Base-by-base conservation (phyloP, 371 early-diverging fungal species). In the Mortierella polycephala region DNA sequence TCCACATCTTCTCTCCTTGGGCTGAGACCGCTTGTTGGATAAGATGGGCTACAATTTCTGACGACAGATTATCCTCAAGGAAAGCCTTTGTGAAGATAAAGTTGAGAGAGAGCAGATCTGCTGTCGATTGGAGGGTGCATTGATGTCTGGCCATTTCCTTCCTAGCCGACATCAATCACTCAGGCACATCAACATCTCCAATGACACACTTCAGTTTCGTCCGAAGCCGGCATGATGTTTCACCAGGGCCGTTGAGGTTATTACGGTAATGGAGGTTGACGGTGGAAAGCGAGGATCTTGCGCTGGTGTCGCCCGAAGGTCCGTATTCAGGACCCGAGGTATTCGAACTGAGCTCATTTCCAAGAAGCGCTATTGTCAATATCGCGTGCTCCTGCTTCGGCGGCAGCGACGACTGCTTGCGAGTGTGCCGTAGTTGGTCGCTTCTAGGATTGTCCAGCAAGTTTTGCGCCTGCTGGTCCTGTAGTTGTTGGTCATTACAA, bases 61-160 rank as follows among this genome's bases (percentile, higher is more conserved):
- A 39, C 37, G 64, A 42, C 39, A 64, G 64, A 46, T 64, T 9
- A 44, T 64, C 49, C 44, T 64, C 64, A 37, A 64, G 64, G n/a
- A 64, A 64, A 16, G 21, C 47, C 64, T 63, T 55, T 12, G 64
- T 64, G 64, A 56, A 64, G 39, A 64, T 64, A 18, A 64, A 56
- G 55, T 56, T 64, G 47, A 64, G 64, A 3, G 64, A 64, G 44
- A 64, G 62, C 21, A 62, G 54, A 62, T 62, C 62, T 49, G 62
- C 62, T 16, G 62, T 10, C 44, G 62, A 62, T 16, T 47, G 1
- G 0, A 47, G 64, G 37, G 51, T 60, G 18, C 39, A 59, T 20
- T 66, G 67, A 5, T 58, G 58, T 14, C 37, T 66, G 39, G 59
- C 37, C 59, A 52, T 66, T n/a, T 57, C 57, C 9, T 30, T 66